Base-by-base conservation (phyloP, 805 yeast genomes). In the Metschnikowia similis region DNA sequence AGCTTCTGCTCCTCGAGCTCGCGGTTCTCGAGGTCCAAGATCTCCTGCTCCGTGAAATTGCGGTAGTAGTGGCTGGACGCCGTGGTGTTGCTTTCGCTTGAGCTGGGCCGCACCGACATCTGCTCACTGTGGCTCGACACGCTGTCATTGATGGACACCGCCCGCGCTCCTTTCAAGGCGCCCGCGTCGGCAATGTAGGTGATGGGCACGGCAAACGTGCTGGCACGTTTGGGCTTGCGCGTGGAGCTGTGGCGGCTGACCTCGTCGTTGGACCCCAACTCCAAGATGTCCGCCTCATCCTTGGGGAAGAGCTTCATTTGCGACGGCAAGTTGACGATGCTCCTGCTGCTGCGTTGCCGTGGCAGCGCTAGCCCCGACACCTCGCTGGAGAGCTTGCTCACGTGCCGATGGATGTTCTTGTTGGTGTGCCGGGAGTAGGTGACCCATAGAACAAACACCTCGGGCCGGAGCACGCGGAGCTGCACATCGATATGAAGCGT, bases 401-500 rank as follows among this genome's bases (percentile, higher is more conserved):
- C 52, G 35, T 66, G 69, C 26, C 58, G 60, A 9, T 64, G 45
- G 21, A 66, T 55, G 47, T 56, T 60, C 27, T 57, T 53, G 53
- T 51, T 59, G 48, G 63, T 53, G 46, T 53, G 66, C 58, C 92
- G 81, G 1, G 92, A 84, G 63, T 87, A 90, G 0, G 96, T 89
- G 9, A 92, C 77, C 97, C 97, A 92, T 17, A 91, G 66, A 3
- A 88, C 82, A 47, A 78, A 76, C 7, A 83, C 73, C 16, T 80
- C 82, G 11, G 71, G 60, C 17, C 80, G 76, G 30, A 87, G 72
- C 2, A 88, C 87, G 50, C 97, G 75, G 45, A 92, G 63, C 66
- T 91, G 97, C 11, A 88, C 80, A 67, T 91, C 97, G 36, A 91
- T 76, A 49, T 76, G 77, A 28, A 90, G 69, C 2, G 57, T 47